Conservation (phyloP, 2,329 filamentous ascomycete genomes). For the Aspergillus ochraceus region DNA sequence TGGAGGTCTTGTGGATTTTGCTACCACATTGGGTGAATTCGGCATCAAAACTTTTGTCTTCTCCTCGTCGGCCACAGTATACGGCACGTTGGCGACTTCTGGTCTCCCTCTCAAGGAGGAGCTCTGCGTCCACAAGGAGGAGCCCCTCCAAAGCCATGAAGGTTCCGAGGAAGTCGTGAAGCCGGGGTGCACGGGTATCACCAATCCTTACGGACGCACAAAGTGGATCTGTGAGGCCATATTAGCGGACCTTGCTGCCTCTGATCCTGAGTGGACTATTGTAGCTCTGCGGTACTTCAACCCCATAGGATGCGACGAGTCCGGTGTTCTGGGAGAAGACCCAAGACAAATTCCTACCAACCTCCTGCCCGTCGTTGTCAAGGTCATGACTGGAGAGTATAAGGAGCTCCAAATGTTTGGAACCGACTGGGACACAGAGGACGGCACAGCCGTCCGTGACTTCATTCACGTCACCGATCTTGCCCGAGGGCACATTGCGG, state of each 20-base stretch:
- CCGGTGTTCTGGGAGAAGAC: constrained; percentile 64
- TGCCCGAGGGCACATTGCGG: constrained; percentile 63
- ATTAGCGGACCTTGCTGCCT: constrained; percentile 59
- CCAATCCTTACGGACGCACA: constrained; percentile 65
- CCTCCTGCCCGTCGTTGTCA: constrained; percentile 63
- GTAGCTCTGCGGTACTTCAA: constrained; percentile 68
- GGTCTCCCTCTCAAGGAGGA: constrained; percentile 58
- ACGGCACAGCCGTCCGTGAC: constrained; percentile 66
- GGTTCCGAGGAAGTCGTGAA: constrained; percentile 45
- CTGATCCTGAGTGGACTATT: constrained; percentile 63
- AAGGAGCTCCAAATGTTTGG: constrained; percentile 62
- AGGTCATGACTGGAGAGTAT: constrained; percentile 58
- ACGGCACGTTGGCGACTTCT: constrained; percentile 56
- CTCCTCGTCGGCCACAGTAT: constrained; percentile 67
- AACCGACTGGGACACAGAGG: constrained; percentile 63
- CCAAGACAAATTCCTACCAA: constrained; percentile 63
- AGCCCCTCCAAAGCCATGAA: constrained; percentile 45
- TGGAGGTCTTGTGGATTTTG: constrained; percentile 61
- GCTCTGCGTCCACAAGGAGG: constrained; percentile 54
- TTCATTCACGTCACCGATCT: constrained; percentile 69
- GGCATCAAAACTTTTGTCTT: constrained; percentile 67
- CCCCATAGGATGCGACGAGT: constrained; percentile 65
- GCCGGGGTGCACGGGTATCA: constrained; percentile 58
- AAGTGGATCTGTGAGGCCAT: constrained; percentile 70
- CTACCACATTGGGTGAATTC: constrained; percentile 57